phyloP scores from a whole-genome alignment of 2,329 filamentous ascomycete species.

The Ceratocystis cacaofunesta region DNA sequence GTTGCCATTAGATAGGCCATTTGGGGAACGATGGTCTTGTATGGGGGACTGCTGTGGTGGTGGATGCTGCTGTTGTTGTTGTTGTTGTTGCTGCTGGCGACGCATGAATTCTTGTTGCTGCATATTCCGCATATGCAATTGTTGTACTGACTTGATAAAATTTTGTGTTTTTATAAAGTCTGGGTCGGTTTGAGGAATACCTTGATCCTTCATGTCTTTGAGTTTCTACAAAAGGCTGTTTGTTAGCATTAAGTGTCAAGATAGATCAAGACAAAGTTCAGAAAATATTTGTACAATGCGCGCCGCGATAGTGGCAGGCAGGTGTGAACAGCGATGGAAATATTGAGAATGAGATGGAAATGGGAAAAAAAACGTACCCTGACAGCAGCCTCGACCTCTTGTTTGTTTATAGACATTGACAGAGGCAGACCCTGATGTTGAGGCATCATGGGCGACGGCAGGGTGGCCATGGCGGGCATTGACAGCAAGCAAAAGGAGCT shows the following conservation, averaged over 20 bases:
- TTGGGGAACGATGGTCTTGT: constrained; percentile 21
- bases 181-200: constrained; percentile 67
- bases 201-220: constrained; percentile 73
- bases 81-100: constrained; percentile 34
- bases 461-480: constrained; percentile 15
- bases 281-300: no score
- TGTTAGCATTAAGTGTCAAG: constrained; percentile 3
- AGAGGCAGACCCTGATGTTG: constrained; percentile 11
- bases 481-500: background rate
- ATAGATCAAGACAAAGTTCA: background rate
- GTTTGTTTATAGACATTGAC: constrained; percentile 8
- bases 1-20: constrained; percentile 13
- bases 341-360: background rate
- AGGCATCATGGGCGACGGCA: constrained; percentile 17
- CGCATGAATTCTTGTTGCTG: constrained; percentile 29
- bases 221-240: constrained; percentile 48
- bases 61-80: constrained; percentile 31
- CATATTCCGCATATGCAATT: constrained; percentile 40
- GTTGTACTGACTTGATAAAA: constrained; percentile 57
- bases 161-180: constrained; percentile 73
- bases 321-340: no score
- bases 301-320: no score
- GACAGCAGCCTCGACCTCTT: constrained; percentile 15
- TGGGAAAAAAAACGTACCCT: constrained; percentile 1
- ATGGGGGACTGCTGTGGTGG: constrained; percentile 19